Evolutionary conservation across 306 rosid species (phyloP).

Genomic region (Senna siamea): DNA sequence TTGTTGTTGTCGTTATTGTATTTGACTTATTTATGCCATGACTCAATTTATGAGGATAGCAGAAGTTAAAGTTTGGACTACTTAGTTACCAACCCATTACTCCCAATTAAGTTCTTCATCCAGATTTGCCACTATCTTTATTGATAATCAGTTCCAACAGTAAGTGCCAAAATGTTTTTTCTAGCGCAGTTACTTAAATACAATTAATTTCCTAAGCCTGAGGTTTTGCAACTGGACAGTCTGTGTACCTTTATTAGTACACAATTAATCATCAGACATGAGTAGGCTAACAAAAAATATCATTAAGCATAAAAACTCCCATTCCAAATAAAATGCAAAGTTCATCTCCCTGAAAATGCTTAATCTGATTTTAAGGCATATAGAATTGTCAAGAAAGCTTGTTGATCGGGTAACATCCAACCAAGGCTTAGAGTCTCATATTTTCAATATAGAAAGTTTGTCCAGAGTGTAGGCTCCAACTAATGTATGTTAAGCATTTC

Average conservation of each 20-base stretch:
- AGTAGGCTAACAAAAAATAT: constrained; percentile 2
- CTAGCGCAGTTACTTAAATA: constrained; percentile 14
- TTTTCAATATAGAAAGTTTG: not conserved
- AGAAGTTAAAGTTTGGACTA: constrained; percentile 28
- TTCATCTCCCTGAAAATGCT: not conserved
- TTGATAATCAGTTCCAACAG: constrained; percentile 24
- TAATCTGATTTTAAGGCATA: not conserved
- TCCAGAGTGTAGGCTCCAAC: not conserved
- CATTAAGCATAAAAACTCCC: constrained; percentile 13
- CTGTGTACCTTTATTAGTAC: not conserved
- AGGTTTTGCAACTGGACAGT: constrained; percentile 18
- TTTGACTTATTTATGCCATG: not conserved
- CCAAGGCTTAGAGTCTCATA: not conserved
- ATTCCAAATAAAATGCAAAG: not conserved
- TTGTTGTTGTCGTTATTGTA: no score
- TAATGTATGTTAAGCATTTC: not conserved
- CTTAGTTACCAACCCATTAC: constrained; percentile 1
- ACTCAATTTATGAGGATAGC: constrained; percentile 7
- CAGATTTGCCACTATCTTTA: constrained; percentile 26
- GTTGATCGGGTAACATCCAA: not conserved
- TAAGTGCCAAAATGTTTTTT: constrained; percentile 5
- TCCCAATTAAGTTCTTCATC: constrained; percentile 24
- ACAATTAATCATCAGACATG: constrained; percentile 23
- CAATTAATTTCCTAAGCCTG: constrained; percentile 29
- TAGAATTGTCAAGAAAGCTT: not conserved